Percentiles rank a stretch among this genome's conserved stretches.
These are phyloP conservation scores for Aureobasidium sp. DNA, from an alignment of 2,329 filamentous ascomycete species.

Conservation along the genomic window DNA sequence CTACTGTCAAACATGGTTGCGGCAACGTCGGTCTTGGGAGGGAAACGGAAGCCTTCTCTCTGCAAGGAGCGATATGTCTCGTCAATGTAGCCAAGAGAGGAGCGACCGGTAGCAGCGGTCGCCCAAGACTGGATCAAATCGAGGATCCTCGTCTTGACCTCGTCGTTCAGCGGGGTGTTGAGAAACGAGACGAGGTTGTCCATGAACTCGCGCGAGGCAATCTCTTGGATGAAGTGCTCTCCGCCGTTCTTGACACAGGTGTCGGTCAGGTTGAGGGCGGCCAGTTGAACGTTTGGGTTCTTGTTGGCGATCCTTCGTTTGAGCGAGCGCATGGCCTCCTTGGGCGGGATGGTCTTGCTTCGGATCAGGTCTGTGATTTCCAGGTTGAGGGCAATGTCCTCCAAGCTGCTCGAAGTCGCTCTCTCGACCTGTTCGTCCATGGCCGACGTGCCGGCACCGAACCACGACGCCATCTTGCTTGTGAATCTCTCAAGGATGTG, in stretches of 20 bases:
- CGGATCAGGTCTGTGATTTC: slow-evolving; percentile 97
- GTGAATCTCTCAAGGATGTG: background rate
- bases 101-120: slow-evolving; percentile 74
- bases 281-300: slow-evolving; percentile 94
- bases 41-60: slow-evolving; percentile 80
- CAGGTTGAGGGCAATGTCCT: slow-evolving; percentile 94
- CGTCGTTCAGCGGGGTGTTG: slow-evolving; percentile 72
- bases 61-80: slow-evolving; percentile 81
- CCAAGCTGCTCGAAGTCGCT: slow-evolving; percentile 91
- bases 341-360: slow-evolving; percentile 94
- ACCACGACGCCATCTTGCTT: slow-evolving; percentile 87
- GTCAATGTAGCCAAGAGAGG: slow-evolving; percentile 76
- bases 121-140: slow-evolving; percentile 94
- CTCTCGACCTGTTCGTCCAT: slow-evolving; percentile 96
- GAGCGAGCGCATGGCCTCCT: slow-evolving; percentile 94
- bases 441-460: slow-evolving; percentile 79
- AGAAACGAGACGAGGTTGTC: slow-evolving; percentile 90
- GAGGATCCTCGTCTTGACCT: slow-evolving; percentile 84
- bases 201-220: slow-evolving; percentile 96
- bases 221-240: slow-evolving; percentile 87
- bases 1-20: slow-evolving; percentile 97
- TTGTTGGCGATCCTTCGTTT: slow-evolving; percentile 93
- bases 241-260: slow-evolving; percentile 99
- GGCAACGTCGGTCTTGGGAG: slow-evolving; percentile 77
- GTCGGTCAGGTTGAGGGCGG: slow-evolving; percentile 91